phyloP scores from a whole-genome alignment of 305 asterid genomes.

The Fraxinus xanthoxyloides region DNA sequence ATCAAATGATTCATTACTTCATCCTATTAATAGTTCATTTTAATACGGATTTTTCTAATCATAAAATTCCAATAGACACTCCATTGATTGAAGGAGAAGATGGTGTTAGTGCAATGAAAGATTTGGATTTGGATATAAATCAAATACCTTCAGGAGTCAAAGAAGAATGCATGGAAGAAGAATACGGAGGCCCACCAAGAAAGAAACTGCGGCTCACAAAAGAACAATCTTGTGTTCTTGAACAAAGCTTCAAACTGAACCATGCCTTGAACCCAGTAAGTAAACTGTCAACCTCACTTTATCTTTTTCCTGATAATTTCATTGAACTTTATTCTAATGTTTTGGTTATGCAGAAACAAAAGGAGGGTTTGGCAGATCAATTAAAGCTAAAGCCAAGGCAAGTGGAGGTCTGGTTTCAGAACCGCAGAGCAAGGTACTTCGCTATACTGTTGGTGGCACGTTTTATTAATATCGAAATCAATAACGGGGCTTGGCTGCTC shows the following conservation, averaged over 20 bases:
- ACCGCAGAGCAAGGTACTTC: constrained; percentile 84
- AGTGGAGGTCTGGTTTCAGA: constrained; percentile 95
- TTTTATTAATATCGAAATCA: background rate
- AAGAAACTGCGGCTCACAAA: constrained; percentile 73
- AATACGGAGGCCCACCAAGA: constrained; percentile 41
- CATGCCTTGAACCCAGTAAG: constrained; percentile 68
- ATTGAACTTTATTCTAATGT: background rate
- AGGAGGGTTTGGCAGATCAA: constrained; percentile 58
- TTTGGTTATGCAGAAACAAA: constrained; percentile 51
- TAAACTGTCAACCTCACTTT: background rate
- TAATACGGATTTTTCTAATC: background rate
- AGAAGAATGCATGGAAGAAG: constrained; percentile 53
- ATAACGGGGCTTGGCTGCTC: background rate
- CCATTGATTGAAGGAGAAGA: constrained; percentile 34
- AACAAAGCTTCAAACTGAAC: constrained; percentile 61
- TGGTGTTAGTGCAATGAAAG: constrained; percentile 34
- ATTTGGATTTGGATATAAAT: constrained; percentile 48
- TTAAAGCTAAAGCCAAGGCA: constrained; percentile 70
- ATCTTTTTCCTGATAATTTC: background rate
- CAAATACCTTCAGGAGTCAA: constrained; percentile 47
- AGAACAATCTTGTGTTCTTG: constrained; percentile 71
- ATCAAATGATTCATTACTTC: background rate
- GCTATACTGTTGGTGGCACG: background rate
- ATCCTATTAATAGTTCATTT: background rate
- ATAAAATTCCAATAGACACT: background rate